Percentiles rank a stretch among this genome's conserved stretches.
phyloP scores from a whole-genome alignment of 495 filamentous ascomycete genomes.

The Umbilicaria muhlenbergii region DNA sequence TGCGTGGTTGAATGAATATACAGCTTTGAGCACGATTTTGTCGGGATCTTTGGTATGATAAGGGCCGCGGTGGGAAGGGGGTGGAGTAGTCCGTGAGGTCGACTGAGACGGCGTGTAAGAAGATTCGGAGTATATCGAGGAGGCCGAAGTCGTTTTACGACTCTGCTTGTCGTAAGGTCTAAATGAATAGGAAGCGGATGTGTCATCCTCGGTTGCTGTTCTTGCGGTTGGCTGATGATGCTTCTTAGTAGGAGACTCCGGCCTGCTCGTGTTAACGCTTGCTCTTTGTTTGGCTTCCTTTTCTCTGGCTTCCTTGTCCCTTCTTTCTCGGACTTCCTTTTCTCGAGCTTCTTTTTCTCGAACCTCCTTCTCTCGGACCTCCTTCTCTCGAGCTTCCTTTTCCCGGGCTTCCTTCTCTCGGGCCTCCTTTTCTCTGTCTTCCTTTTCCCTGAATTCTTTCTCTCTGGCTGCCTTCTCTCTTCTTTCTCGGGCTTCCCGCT shows the following conservation, averaged over 20 bases:
- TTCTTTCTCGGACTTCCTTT: conserved; percentile 11
- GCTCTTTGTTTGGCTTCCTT: conserved; percentile 19
- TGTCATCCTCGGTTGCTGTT: conserved; percentile 51
- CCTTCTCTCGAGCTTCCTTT: conserved; percentile 26
- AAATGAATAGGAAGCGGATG: conserved; percentile 46
- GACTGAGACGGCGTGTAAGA: conserved; percentile 70
- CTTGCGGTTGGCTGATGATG: conserved; percentile 44
- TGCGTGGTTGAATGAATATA: conserved; percentile 76
- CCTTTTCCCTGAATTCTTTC: conserved; percentile 27
- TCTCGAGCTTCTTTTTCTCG: conserved; percentile 18
- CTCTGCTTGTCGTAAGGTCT: conserved; percentile 69
- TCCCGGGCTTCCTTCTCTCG: conserved; percentile 14
- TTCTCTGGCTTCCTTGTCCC: conserved; percentile 17
- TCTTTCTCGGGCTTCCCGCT: conserved; percentile 25
- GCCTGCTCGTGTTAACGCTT: conserved; percentile 11
- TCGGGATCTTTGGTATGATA: conserved; percentile 82
- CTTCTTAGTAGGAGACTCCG: conserved; percentile 28
- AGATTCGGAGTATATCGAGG: conserved; percentile 64
- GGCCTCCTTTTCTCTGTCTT: conserved; percentile 30
- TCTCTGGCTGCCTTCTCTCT: conserved; percentile 34
- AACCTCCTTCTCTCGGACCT: conserved; percentile 24
- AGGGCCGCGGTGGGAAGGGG: conserved; percentile 54
- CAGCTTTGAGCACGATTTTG: conserved; percentile 86
- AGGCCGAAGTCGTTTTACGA: conserved; percentile 29
- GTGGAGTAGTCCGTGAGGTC: conserved; percentile 74